Evolutionary conservation across 352 stramenopile genomes (phyloP).

Genomic region (Phytophthora ramorum): DNA sequence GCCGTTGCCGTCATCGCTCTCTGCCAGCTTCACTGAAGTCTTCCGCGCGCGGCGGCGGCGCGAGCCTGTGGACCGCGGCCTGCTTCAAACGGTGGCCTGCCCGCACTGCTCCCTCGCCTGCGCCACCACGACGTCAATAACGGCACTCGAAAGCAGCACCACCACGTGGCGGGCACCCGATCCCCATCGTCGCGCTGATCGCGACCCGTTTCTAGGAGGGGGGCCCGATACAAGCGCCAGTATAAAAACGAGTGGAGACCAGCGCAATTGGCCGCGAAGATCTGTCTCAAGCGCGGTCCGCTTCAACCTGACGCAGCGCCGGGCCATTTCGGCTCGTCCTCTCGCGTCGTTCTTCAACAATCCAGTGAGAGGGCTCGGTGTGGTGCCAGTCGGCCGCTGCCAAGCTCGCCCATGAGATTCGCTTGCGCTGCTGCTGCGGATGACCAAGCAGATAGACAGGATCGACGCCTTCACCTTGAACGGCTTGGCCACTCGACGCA

Average conservation of each 20-base stretch:
- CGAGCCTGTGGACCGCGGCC: neutral
- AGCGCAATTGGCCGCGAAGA: conserved; percentile 4
- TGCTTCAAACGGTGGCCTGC: neutral
- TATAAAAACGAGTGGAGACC: conserved; percentile 32
- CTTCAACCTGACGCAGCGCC: conserved; percentile 54
- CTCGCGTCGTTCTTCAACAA: conserved; percentile 36
- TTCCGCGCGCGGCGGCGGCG: neutral
- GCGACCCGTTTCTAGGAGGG: conserved; percentile 16
- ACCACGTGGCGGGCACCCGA: conserved; percentile 19
- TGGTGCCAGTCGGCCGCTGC: conserved; percentile 5
- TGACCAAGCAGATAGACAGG: no score
- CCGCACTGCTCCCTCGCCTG: conserved; percentile 1
- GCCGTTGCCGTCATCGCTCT: neutral
- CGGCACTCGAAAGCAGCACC: neutral
- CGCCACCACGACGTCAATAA: neutral
- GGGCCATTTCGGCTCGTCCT: neutral
- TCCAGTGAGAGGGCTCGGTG: conserved; percentile 10
- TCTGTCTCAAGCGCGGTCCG: conserved; percentile 30
- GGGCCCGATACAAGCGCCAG: conserved; percentile 10
- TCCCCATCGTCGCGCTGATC: conserved; percentile 31
- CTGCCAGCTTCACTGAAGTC: conserved; percentile 7
- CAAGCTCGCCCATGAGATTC: neutral
- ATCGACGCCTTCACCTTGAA: no score
- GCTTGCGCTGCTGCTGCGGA: no score
- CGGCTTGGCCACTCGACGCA: no score